Evolutionary conservation across 1,284 basidiomycete species (phyloP), one percentile per base, ranked within the genome.

Genomic region (Hymenochaete sp.): DNA sequence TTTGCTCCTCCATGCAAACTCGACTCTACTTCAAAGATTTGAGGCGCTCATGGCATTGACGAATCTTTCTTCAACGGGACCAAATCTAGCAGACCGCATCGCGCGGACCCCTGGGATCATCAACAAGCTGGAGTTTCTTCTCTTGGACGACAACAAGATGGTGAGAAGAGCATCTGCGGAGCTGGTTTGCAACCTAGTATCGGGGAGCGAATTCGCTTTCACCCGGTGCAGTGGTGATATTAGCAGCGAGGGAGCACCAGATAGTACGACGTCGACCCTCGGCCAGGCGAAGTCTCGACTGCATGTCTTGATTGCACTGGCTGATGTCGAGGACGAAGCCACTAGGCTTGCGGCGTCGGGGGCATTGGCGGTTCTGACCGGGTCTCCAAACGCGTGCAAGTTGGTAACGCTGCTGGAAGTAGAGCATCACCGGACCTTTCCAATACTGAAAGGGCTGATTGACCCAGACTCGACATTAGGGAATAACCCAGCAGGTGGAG

Each of bases 41-140:
- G 95, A 98, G 62, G 79, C 82, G 2, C 71, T 93, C 51, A 93
- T 98, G 88, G 93, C 93, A 1, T 72, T 98, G 39, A 98, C 95
- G 3, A 98, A 98, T 59, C 66, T 98, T 27, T 82, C 93, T 1
- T 92, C 89, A n/a, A 72, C 86, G 41, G 75, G 75, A 46, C 66
- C 76, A 0, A 72, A 75, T 31, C 63, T 81, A n/a, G 78, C 84
- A 2, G 67, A 72, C 14, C 73, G 78, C 27, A 74, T 93, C 32
- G 76, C 77, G 1, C 66, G 64, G 43, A 65, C 71, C 0, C 70
- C 77, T n/a, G 75, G 77, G 2, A 59, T 93, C 18, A 57, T 90
- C 40, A 69, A 70, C 57, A 79, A 77, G 49, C 68, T 89, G 5
- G 91, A 95, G 58, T 72, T 87, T n/a, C 61, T 90, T 18, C 72